Conservation (phyloP, 441 rosid species). For the Macaranga tanarius region DNA sequence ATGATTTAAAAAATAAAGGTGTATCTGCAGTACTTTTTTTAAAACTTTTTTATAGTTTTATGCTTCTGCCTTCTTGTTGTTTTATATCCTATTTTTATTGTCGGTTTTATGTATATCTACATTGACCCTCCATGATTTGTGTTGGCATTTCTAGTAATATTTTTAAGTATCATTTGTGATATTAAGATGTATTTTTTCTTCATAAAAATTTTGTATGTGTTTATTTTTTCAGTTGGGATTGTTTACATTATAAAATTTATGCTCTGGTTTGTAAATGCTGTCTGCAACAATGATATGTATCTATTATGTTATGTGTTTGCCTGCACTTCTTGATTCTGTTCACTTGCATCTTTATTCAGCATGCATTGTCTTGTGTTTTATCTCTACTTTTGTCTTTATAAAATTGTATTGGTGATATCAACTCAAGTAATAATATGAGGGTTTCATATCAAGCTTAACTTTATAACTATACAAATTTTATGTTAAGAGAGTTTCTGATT, state of each 20-base stretch:
- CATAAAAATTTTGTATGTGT: background rate
- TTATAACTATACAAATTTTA: background rate
- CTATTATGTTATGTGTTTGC: background rate
- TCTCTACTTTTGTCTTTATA: background rate
- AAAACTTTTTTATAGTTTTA: background rate
- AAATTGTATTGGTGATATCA: background rate
- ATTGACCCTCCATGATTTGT: background rate
- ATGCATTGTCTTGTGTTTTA: background rate
- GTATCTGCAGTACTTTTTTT: background rate
- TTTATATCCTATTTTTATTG: background rate
- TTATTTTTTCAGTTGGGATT: background rate
- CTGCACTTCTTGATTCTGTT: background rate
- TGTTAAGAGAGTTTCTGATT: constrained; percentile 31
- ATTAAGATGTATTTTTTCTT: background rate
- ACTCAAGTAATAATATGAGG: background rate
- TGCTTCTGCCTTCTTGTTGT: background rate
- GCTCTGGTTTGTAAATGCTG: background rate
- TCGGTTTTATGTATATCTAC: background rate
- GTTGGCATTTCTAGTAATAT: background rate
- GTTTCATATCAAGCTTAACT: background rate
- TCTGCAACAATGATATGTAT: background rate
- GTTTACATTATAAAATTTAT: background rate
- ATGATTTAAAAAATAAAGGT: background rate
- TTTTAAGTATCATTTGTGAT: background rate
- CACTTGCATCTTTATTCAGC: constrained; percentile 4